These are phyloP conservation scores for Phyllostachys edulis DNA, from an alignment of 176 grass and related monocot species.

Conservation along the genomic window DNA sequence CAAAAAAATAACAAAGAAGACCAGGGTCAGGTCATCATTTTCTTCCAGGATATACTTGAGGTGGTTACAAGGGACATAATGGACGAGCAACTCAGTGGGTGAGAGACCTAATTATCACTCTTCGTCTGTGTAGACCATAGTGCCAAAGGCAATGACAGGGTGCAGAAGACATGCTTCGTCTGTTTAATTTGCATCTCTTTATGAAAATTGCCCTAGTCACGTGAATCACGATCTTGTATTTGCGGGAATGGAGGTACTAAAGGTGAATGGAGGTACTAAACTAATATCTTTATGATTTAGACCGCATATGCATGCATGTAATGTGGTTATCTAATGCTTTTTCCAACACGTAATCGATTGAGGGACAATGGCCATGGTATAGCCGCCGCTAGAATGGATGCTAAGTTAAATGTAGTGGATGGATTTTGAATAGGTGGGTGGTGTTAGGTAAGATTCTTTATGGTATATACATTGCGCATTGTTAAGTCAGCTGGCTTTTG, in stretches of 20 bases:
- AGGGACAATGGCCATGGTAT: conserved; percentile 95
- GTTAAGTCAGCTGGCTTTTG: not conserved
- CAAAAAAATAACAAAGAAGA: too few relatives aligned
- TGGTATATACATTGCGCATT: conserved; percentile 18
- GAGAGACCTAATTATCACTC: too few relatives aligned
- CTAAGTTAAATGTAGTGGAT: conserved; percentile 92
- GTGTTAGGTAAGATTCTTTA: conserved; percentile 69
- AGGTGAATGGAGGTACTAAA: conserved; percentile 91
- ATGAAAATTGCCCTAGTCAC: not conserved
- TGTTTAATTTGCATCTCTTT: conserved; percentile 24
- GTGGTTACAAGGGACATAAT: too few relatives aligned
- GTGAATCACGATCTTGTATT: not conserved
- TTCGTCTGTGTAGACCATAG: conserved; percentile 19
- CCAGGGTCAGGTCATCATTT: too few relatives aligned
- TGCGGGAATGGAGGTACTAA: too few relatives aligned
- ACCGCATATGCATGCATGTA: conserved; percentile 24
- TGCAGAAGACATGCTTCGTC: conserved; percentile 14
- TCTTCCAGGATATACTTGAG: too few relatives aligned
- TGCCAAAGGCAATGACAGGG: not conserved
- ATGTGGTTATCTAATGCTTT: conserved; percentile 42
- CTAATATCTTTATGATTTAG: conserved; percentile 9
- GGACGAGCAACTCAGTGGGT: too few relatives aligned
- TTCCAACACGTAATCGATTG: conserved; percentile 68
- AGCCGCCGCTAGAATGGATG: conserved; percentile 93
- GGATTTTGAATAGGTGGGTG: conserved; percentile 98